These are phyloP conservation scores for Suillus spraguei DNA, from an alignment of 768 basidiomycete species.

Conservation along the genomic window DNA sequence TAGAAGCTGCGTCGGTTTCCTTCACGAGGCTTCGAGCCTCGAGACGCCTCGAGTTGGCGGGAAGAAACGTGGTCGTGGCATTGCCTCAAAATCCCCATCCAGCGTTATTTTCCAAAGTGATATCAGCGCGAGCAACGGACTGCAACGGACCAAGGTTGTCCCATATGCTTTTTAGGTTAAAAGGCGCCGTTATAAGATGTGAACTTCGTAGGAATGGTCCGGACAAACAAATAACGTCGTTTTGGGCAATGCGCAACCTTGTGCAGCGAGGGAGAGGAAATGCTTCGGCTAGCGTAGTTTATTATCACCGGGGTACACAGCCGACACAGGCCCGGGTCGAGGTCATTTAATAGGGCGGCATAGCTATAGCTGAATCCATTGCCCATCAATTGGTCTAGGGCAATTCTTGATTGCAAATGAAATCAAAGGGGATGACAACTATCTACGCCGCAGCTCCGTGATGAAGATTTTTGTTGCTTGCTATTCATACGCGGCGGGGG, in stretches of 20 bases:
- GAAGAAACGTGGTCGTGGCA: slow-evolving; percentile 1
- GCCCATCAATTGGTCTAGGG: neutral
- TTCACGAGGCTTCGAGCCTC: slow-evolving; percentile 6
- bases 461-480: slow-evolving; percentile 5
- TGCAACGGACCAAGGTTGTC: neutral
- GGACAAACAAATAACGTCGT: slow-evolving; percentile 5
- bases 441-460: neutral
- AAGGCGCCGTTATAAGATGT: slow-evolving; percentile 1
- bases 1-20: slow-evolving; percentile 5
- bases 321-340: neutral
- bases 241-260: slow-evolving; percentile 3
- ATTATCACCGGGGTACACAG: neutral
- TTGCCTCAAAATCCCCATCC: slow-evolving; percentile 11
- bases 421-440: slow-evolving; percentile 9
- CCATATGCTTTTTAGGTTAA: slow-evolving; percentile 11
- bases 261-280: slow-evolving; percentile 1
- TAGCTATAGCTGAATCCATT: neutral
- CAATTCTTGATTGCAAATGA: neutral
- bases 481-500: neutral
- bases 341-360: neutral
- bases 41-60: slow-evolving; percentile 3
- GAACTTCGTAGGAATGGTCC: slow-evolving; percentile 2
- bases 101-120: neutral
- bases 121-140: slow-evolving; percentile 1
- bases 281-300: neutral